A percentile compares a stretch with the other conserved stretches of the same genome.
These are phyloP conservation scores for Podospora comata DNA, from an alignment of 495 filamentous ascomycete genomes.

Conservation along the genomic window DNA sequence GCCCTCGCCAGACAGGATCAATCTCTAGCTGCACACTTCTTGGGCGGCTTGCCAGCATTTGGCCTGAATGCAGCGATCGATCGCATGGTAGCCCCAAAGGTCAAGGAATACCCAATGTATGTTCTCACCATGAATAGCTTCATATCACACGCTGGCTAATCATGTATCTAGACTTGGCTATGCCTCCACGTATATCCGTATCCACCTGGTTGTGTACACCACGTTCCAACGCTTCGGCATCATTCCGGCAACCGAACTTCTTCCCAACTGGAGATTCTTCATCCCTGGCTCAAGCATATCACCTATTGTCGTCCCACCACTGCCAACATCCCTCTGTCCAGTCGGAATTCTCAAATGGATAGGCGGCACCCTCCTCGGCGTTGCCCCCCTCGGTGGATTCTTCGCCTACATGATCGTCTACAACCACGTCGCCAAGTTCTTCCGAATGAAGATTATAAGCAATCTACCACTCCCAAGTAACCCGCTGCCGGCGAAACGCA, in stretches of 20 bases:
- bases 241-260: slow-evolving; percentile 32
- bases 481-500: slow-evolving; percentile 7
- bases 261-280: slow-evolving; percentile 47
- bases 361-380: slow-evolving; percentile 27
- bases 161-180: slow-evolving; percentile 26
- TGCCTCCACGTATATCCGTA: slow-evolving; percentile 34
- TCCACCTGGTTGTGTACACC: slow-evolving; percentile 48
- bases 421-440: slow-evolving; percentile 7
- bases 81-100: slow-evolving; percentile 7
- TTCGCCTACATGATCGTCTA: slow-evolving; percentile 25
- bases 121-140: neutral
- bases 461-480: slow-evolving; percentile 23
- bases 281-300: slow-evolving; percentile 49
- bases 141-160: neutral
- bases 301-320: slow-evolving; percentile 41
- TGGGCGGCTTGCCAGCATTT: slow-evolving; percentile 35
- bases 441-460: slow-evolving; percentile 19
- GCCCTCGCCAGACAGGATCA: slow-evolving; percentile 27
- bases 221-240: slow-evolving; percentile 50
- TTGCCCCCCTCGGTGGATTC: slow-evolving; percentile 38
- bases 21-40: slow-evolving; percentile 30
- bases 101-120: slow-evolving; percentile 12
- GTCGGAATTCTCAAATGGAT: slow-evolving; percentile 32
- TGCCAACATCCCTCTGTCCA: slow-evolving; percentile 26
- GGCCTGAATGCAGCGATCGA: slow-evolving; percentile 26